Conservation (phyloP, 1,139 yeast species). For the Lodderomyces elongisporus region DNA sequence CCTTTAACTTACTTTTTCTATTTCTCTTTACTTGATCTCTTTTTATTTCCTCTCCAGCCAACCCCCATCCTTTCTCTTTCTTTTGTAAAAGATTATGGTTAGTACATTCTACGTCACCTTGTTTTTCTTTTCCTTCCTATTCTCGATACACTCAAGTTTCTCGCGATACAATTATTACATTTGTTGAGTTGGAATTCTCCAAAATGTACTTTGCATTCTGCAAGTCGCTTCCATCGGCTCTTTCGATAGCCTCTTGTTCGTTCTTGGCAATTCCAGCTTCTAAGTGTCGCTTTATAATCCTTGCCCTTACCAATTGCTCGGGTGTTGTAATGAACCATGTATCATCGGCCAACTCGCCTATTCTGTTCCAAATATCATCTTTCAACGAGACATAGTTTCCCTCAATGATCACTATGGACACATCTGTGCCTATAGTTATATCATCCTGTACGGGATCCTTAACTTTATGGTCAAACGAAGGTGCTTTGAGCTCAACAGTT, state of each 20-base stretch:
- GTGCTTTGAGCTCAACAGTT: conserved; percentile 36
- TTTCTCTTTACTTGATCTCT: not conserved
- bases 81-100: no score
- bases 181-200: conserved; percentile 28
- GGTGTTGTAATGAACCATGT: conserved; percentile 46
- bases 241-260: conserved; percentile 53
- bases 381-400: conserved; percentile 57
- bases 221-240: conserved; percentile 67
- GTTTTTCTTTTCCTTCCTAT: not conserved
- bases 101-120: no score
- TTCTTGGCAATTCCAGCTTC: conserved; percentile 58
- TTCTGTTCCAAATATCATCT: conserved; percentile 47
- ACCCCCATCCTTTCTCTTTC: no score
- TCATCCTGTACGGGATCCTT: conserved; percentile 63
- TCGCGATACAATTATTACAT: conserved; percentile 15
- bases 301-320: conserved; percentile 38
- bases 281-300: conserved; percentile 72
- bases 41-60: not conserved
- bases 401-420: conserved; percentile 55
- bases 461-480: conserved; percentile 70
- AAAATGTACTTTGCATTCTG: conserved; percentile 60
- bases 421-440: conserved; percentile 35
- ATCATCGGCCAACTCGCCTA: conserved; percentile 34
- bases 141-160: conserved; percentile 1
- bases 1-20: no score